These are phyloP conservation scores for Pythium volutum DNA, from an alignment of 352 stramenopile species.

Conservation along the genomic window DNA sequence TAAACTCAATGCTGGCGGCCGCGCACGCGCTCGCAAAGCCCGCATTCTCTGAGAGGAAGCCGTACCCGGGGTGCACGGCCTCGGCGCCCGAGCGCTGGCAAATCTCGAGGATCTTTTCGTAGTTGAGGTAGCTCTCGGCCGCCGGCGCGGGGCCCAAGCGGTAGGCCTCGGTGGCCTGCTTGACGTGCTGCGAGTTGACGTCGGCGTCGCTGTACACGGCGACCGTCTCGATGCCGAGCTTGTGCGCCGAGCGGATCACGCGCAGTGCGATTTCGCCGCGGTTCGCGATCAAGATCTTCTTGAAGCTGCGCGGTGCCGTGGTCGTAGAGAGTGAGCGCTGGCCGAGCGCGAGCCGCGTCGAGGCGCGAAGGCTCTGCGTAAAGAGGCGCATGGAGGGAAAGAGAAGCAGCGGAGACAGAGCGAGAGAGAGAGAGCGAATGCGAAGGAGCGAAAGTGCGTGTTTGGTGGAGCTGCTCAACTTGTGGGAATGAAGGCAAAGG, in stretches of 20 bases:
- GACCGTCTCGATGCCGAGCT: slow-evolving; percentile 92
- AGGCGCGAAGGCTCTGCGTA: slow-evolving; percentile 17
- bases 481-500: slow-evolving; percentile 9
- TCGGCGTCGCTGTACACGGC: slow-evolving; percentile 93
- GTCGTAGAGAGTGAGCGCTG: slow-evolving; percentile 29
- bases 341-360: slow-evolving; percentile 12
- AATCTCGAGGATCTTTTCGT: slow-evolving; percentile 92
- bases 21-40: slow-evolving; percentile 92
- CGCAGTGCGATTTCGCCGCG: slow-evolving; percentile 97
- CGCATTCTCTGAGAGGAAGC: slow-evolving; percentile 96
- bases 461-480: slow-evolving; percentile 11
- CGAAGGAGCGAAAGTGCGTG: not conserved
- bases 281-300: slow-evolving; percentile 97
- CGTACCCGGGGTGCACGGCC: slow-evolving; percentile 97
- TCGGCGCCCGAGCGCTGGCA: slow-evolving; percentile 91
- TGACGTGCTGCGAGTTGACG: slow-evolving; percentile 94
- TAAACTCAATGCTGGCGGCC: slow-evolving; percentile 92
- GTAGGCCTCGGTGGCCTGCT: slow-evolving; percentile 97
- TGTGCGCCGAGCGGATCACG: slow-evolving; percentile 93
- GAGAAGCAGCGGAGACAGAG: not conserved
- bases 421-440: not conserved
- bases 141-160: slow-evolving; percentile 81
- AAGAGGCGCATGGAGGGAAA: slow-evolving; percentile 20
- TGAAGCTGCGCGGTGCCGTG: slow-evolving; percentile 43
- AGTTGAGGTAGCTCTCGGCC: slow-evolving; percentile 78